Percentiles rank a stretch among this genome's conserved stretches.
phyloP scores from a whole-genome alignment of 78 protist species.

The Bodo saltans region DNA sequence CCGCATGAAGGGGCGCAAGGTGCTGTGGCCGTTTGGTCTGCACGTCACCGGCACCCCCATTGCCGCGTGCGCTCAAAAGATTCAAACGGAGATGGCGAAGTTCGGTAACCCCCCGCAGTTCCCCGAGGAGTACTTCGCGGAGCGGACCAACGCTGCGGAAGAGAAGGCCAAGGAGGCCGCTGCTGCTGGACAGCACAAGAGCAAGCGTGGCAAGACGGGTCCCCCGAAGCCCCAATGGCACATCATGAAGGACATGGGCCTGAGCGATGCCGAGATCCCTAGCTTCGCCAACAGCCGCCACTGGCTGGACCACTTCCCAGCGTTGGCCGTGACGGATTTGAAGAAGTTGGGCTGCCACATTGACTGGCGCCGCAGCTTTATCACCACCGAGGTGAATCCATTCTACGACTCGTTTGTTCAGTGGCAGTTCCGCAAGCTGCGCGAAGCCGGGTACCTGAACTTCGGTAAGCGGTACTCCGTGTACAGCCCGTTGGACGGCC shows the following conservation, averaged over 20 bases:
- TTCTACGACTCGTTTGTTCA: conserved; percentile 97
- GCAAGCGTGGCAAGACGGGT: conserved; percentile 61
- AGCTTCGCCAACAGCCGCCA: conserved; percentile 83
- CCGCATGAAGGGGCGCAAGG: conserved; percentile 84
- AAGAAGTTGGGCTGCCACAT: conserved; percentile 68
- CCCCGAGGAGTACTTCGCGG: conserved; percentile 4
- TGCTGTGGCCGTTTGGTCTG: conserved; percentile 96
- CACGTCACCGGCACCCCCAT: conserved; percentile 99
- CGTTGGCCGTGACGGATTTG: conserved; percentile 84
- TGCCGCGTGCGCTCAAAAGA: conserved; percentile 75
- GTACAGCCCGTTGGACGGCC: conserved; percentile 91
- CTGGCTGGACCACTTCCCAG: conserved; percentile 98
- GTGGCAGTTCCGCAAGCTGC: conserved; percentile 94
- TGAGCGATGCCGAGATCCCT: conserved; percentile 88
- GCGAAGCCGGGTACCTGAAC: conserved; percentile 52
- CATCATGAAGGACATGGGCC: conserved; percentile 79
- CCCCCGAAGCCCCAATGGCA: conserved; percentile 77
- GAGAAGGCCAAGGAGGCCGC: conserved; percentile 1
- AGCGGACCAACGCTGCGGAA: conserved; percentile 2
- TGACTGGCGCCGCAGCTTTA: conserved; percentile 98
- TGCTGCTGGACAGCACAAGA: not conserved
- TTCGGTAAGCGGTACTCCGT: conserved; percentile 78
- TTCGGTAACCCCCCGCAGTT: conserved; percentile 40
- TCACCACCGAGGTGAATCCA: conserved; percentile 97
- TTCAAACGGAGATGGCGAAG: conserved; percentile 25